phyloP scores from a whole-genome alignment of 1,284 basidiomycete genomes.

The Pseudozyma tsukubaensis region DNA sequence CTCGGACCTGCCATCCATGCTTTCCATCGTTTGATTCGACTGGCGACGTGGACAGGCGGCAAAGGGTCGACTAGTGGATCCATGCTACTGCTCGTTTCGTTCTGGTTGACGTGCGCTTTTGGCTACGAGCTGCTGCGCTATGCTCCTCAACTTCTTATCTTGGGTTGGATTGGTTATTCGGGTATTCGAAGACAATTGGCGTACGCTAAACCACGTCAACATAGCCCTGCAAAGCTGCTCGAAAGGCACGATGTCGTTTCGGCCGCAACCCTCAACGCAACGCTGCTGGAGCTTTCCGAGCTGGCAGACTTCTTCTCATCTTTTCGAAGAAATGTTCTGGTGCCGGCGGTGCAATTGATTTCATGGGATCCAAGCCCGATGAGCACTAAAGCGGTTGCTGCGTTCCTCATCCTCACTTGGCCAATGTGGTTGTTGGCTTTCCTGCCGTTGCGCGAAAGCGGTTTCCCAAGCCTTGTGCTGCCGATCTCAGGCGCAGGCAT shows the following conservation, averaged over 20 bases:
- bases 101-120: constrained; percentile 59
- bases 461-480: constrained; percentile 41
- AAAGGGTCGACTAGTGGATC: constrained; percentile 48
- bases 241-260: constrained; percentile 42
- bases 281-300: constrained; percentile 59
- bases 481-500: constrained; percentile 42
- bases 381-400: constrained; percentile 48
- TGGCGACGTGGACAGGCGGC: constrained; percentile 65
- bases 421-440: constrained; percentile 63
- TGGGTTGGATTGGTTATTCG: constrained; percentile 52
- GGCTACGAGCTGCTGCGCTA: constrained; percentile 65
- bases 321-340: constrained; percentile 41
- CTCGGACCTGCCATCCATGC: constrained; percentile 53
- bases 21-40: constrained; percentile 51
- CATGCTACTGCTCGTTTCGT: constrained; percentile 60
- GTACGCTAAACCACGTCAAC: constrained; percentile 28
- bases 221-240: constrained; percentile 22
- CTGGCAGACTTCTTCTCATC: constrained; percentile 62
- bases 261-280: constrained; percentile 48
- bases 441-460: constrained; percentile 46
- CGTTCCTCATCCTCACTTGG: constrained; percentile 64
- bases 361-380: constrained; percentile 52
- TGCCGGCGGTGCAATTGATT: constrained; percentile 51
- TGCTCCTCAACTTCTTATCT: constrained; percentile 58
- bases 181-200: constrained; percentile 48